Base-by-base conservation (phyloP, 495 filamentous ascomycete genomes). In the Penicillium verhagenii region DNA sequence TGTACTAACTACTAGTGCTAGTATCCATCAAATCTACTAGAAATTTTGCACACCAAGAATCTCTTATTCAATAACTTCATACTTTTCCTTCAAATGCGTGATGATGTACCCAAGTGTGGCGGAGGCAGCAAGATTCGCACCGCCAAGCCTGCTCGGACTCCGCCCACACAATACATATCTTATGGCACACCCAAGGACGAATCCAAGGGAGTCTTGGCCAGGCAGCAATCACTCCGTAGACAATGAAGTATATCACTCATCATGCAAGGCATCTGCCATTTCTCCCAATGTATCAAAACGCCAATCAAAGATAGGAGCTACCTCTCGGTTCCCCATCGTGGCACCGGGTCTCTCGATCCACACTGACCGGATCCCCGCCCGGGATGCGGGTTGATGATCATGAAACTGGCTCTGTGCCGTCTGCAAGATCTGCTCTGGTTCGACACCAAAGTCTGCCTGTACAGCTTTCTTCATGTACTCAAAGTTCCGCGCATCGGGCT, bases 301-400 rank as follows among this genome's bases (percentile, higher is more conserved):
- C 82, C 81, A 83, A 54, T 78, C 74, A 68, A 64, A 86, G 5
- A 81, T 69, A 50, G 74, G 73, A 43, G 76, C 19, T 8, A 8
- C 70, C 19, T 58, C 75, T 59, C 62, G 58, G 63, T 64, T 79
- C 61, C 71, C 75, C 64, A 66, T 76, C 54, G 57, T 73, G 19
- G 68, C 67, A 11, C 71, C 73, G 23, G 62, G 76, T 53, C 90
- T 69, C 59, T 78, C 80, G 65, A 95, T 91, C 87, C 88, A 95
- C 37, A 82, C 81, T 44, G 82, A 86, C 58, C 65, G 63, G 46
- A 94, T 61, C 19, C 85, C 86, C 40, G 85, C 56, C 68, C 80
- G 65, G 63, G 76, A 79, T 19, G 84, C 86, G 0, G 90, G 85
- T 4, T 82, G 75, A 72, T 93, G 89, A 69, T 93, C 90, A 60